Evolutionary conservation across 208 protist genomes (phyloP).

Genomic region (Crithidia expoeki): DNA sequence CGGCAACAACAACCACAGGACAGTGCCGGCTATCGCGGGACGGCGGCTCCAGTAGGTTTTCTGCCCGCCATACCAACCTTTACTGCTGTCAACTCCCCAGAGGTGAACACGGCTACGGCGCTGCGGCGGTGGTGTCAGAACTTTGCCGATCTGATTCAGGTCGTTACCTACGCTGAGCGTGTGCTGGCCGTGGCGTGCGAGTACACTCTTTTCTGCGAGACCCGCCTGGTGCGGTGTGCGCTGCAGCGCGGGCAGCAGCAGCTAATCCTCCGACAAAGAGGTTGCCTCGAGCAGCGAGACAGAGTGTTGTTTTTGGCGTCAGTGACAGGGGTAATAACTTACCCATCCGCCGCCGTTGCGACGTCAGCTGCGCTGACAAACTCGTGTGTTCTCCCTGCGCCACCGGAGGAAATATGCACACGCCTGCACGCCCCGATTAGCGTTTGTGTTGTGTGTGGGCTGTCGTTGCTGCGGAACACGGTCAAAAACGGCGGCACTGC

Average conservation of each 20-base stretch:
- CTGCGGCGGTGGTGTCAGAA: slow-evolving; percentile 6
- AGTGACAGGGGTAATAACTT: too few species aligned
- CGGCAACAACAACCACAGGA: neutral
- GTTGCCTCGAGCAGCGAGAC: too few species aligned
- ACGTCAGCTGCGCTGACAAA: neutral
- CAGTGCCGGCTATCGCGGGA: neutral
- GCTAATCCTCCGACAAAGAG: slow-evolving; percentile 2
- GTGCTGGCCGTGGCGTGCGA: slow-evolving; percentile 37
- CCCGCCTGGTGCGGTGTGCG: slow-evolving; percentile 42
- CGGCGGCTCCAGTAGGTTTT: neutral
- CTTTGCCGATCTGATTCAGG: slow-evolving; percentile 28
- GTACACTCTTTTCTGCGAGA: slow-evolving; percentile 44
- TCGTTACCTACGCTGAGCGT: slow-evolving; percentile 39
- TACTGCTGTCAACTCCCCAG: neutral
- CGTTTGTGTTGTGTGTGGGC: slow-evolving; percentile 70
- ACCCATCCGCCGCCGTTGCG: too few species aligned
- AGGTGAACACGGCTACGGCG: neutral
- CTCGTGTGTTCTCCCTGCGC: neutral
- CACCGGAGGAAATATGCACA: slow-evolving; percentile 14
- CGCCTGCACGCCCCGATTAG: slow-evolving; percentile 45
- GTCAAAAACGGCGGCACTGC: slow-evolving; percentile 7
- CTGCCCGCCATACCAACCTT: neutral
- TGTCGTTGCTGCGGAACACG: slow-evolving; percentile 47
- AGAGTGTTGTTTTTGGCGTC: too few species aligned
- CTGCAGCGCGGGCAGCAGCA: slow-evolving; percentile 31